A percentile compares a stretch with the other conserved stretches of the same genome.
Evolutionary conservation across 768 basidiomycete species (phyloP).

Genomic region (Atractiella rhizophila): DNA sequence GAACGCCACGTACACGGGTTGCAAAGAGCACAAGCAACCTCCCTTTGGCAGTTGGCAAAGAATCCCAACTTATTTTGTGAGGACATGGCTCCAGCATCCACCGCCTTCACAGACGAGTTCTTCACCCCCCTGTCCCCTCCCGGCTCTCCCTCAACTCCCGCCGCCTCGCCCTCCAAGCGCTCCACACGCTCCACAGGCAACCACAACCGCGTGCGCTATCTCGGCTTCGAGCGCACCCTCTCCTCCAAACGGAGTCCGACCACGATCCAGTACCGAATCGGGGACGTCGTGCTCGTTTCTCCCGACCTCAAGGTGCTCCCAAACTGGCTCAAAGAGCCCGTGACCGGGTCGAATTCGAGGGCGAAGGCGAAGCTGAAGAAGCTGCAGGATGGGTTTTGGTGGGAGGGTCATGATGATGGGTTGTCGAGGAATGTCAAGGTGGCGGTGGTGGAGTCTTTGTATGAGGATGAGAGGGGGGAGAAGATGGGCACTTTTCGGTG

Average conservation of each 20-base stretch:
- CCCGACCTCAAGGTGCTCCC: slow-evolving; percentile 2
- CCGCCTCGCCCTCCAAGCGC: slow-evolving; percentile 7
- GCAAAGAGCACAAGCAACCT: too few species aligned
- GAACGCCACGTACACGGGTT: too few species aligned
- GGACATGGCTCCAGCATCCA: too few species aligned
- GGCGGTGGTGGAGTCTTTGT: slow-evolving; percentile 8
- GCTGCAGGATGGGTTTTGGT: not conserved
- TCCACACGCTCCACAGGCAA: slow-evolving; percentile 3
- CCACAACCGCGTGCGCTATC: slow-evolving; percentile 8
- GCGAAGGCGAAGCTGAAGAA: not conserved
- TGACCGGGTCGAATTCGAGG: not conserved
- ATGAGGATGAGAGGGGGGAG: slow-evolving; percentile 8
- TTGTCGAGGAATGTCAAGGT: slow-evolving; percentile 6
- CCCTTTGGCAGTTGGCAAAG: too few species aligned
- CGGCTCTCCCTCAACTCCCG: not conserved
- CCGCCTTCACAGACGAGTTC: not conserved
- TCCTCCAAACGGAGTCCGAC: not conserved
- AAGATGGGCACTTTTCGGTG: slow-evolving; percentile 9
- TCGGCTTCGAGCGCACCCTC: slow-evolving; percentile 3
- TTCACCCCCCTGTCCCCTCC: not conserved
- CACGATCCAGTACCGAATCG: slow-evolving; percentile 5
- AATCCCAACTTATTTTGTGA: too few species aligned
- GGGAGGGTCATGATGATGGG: slow-evolving; percentile 9
- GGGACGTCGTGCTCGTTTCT: not conserved
- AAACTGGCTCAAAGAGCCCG: slow-evolving; percentile 8